These are phyloP conservation scores for Tothia fuscella DNA, from an alignment of 2,329 filamentous ascomycete species.

Conservation along the genomic window DNA sequence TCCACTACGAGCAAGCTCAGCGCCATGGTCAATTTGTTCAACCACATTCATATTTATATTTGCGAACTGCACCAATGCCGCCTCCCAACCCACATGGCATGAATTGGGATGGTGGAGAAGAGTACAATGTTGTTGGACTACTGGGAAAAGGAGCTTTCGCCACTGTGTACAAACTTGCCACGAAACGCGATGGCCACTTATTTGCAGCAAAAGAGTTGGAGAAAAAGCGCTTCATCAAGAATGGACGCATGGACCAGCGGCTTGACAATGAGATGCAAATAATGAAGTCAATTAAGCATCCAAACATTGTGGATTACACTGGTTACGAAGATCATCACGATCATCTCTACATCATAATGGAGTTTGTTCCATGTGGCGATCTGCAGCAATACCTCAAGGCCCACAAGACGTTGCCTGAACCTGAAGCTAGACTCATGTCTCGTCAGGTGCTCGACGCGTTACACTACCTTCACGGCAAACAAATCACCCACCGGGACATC, in stretches of 20 bases:
- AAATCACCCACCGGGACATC: constrained; percentile 95
- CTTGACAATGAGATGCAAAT: constrained; percentile 96
- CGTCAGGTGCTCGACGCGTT: constrained; percentile 69
- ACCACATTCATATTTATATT: constrained; percentile 12
- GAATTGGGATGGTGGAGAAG: constrained; percentile 68
- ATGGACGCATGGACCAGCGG: constrained; percentile 77
- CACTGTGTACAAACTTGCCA: constrained; percentile 80
- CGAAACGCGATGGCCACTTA: constrained; percentile 68
- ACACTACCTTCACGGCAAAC: constrained; percentile 72
- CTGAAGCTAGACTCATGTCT: constrained; percentile 58
- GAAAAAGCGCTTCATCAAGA: constrained; percentile 69
- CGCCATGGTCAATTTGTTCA: constrained; percentile 12
- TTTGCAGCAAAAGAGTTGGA: constrained; percentile 93
- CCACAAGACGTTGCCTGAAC: constrained; percentile 52
- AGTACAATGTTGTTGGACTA: constrained; percentile 70
- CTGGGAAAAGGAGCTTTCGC: constrained; percentile 95
- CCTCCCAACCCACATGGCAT: constrained; percentile 44
- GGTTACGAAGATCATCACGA: constrained; percentile 75
- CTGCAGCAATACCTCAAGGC: constrained; percentile 60
- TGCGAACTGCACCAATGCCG: constrained; percentile 13
- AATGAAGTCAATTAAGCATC: constrained; percentile 74
- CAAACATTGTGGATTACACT: constrained; percentile 83
- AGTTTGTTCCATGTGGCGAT: constrained; percentile 74
- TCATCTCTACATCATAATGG: constrained; percentile 93
- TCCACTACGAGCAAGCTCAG: constrained; percentile 12